Evolutionary conservation across 2,329 filamentous ascomycete genomes (phyloP), one percentile per base, ranked within the genome.

Genomic region (Metarhizium guizhouense): DNA sequence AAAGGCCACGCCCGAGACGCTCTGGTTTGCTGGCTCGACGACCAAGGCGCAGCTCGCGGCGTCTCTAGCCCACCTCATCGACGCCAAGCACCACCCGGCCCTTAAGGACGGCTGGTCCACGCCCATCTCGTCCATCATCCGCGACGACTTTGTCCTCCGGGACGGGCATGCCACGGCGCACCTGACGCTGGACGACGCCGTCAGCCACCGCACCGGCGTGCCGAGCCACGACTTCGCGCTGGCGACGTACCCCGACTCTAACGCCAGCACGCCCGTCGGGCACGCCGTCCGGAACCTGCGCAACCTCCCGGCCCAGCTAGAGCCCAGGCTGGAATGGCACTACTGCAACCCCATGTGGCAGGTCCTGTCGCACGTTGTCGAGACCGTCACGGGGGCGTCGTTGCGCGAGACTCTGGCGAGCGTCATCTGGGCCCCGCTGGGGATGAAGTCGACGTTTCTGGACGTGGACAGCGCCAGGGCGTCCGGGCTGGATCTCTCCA

Each of bases 11-110:
- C 70, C 53, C 55, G 68, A 76, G 34, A 83, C 80, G 0, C 68
- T 84, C 2, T 84, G 79, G 68, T 80, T 77, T 57, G 72, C 71
- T 2, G 82, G 75, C 2, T 82, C 78, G 47, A 81, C 75, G 1
- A 82, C 79, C 29, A 85, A 85, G 63, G 76, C 79, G 3, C 74
- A 80, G 52, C 77, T 75, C 0, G 74, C 76, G 2, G 78, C 79
- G 1, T 70, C 72, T 0, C 64, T 85, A 2, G 64, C 82, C 2
- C 74, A 77, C 1, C 63, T 81, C 6, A 73, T 83, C 11, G 69
- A 81, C 11, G 72, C 73, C 16, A 70, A 76, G 8, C 32, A 57
- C 36, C 57, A 64, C 47, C 56, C 64, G 2, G 53, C 51, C 1
- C 49, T 63, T 16, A 34, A 67, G 62, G 60, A 76, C 1, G 68